Base-by-base conservation (phyloP, 1,284 basidiomycete genomes). In the Naganishia liquefaciens region DNA sequence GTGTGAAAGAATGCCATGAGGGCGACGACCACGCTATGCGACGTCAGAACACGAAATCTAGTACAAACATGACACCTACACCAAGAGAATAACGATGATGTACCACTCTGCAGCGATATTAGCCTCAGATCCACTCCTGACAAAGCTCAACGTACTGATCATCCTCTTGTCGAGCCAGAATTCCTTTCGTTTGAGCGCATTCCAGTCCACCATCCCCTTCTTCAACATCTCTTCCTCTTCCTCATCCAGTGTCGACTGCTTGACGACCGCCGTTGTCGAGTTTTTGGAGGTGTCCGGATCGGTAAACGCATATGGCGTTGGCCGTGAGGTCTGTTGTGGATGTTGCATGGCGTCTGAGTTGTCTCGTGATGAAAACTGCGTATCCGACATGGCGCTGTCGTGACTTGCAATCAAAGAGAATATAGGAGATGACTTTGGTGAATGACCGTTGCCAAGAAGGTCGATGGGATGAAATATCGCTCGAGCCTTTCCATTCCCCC, bases 1-100 rank as follows among this genome's bases (percentile, higher is more conserved):
- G 49, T 52, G 49, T 62, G 60, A 42, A 62, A 53, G 27, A 62
- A 62, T n/a, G 60, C 21, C 60, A 62, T 62, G 49, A 62, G 51
- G 51, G 51, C 51, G 49, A 62, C 60, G 39, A 62, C 15, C 25
- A 62, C 60, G 60, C 55, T 60, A 23, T 25, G 28, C 10, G 1
- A 23, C 17, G 13, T 57, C 42, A 57, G 40, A 1, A 19, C 21
- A 7, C 21, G 23, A 6, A 19, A 5, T 15, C 21, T 3, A 30
- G 7, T 5, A 3, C 7, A 13, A n/a, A 23, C 4, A 1, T 3
- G 15, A 9, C 28, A 50, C 60, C 25, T 27, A 62, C 49, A 62
- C 42, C 11, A 52, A 27, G 47, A 53, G 50, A 7, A 62, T 62
- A 27, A n/a, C 60, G 19, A 52, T 52, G 51, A 62, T 52, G 21